Percentiles rank a stretch among this genome's conserved stretches.
These are phyloP conservation scores for Scalesia atractyloides DNA, from an alignment of 129 eudicot genomes.

Conservation along the genomic window DNA sequence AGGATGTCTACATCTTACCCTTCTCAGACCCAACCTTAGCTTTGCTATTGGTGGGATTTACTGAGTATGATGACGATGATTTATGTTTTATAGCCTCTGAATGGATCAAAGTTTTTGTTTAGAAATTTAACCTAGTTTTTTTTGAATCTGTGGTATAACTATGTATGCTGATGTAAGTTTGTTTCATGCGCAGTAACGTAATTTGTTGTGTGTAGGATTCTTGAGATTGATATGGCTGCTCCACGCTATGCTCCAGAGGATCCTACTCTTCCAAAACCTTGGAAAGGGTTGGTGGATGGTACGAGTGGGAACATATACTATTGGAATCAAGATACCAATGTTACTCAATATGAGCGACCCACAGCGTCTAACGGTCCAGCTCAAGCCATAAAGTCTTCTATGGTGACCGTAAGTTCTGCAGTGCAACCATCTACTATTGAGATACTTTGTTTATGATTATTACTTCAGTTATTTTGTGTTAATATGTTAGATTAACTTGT, in stretches of 20 bases:
- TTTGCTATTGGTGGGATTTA: no score
- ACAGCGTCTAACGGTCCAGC: slow-evolving; percentile 37
- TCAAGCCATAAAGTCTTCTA: slow-evolving; percentile 35
- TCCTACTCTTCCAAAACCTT: slow-evolving; percentile 92
- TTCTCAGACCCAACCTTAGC: no score
- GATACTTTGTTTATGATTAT: not conserved
- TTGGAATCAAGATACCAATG: slow-evolving; percentile 98
- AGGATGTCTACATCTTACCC: no score
- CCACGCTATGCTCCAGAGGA: slow-evolving; percentile 87
- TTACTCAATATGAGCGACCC: slow-evolving; percentile 92
- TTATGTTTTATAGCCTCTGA: no score
- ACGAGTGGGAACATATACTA: slow-evolving; percentile 82
- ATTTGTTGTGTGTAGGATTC: no score
- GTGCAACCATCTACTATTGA: slow-evolving; percentile 47
- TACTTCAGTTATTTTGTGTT: slow-evolving; percentile 3
- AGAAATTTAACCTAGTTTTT: no score
- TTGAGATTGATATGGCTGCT: slow-evolving; percentile 7
- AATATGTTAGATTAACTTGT: not conserved
- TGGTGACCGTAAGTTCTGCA: slow-evolving; percentile 53
- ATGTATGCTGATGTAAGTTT: no score
- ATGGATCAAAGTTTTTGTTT: no score
- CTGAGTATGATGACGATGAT: no score
- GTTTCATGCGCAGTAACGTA: no score
- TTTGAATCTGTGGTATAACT: no score
- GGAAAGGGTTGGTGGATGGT: slow-evolving; percentile 93